Conservation (phyloP, 1,139 yeast species). For the Candida albicans region DNA sequence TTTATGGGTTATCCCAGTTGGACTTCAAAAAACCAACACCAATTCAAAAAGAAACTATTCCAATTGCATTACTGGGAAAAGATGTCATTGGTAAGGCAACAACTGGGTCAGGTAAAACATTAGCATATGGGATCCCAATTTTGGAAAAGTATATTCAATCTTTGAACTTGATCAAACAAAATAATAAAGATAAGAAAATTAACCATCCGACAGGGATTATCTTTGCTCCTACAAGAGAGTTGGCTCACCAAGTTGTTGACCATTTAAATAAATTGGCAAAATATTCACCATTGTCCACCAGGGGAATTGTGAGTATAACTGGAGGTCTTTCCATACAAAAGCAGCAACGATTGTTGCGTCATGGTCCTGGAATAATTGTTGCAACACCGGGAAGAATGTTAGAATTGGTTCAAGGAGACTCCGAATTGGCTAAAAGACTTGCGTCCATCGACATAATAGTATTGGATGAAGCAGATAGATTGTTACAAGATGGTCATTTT, state of each 20-base stretch:
- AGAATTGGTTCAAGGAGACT: conserved; percentile 71
- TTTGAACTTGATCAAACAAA: conserved; percentile 21
- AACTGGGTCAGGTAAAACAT: conserved; percentile 97
- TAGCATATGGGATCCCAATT: conserved; percentile 95
- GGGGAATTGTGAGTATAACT: conserved; percentile 75
- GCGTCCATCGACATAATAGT: conserved; percentile 70
- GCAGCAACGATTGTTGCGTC: conserved; percentile 74
- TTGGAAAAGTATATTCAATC: conserved; percentile 58
- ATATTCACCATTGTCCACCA: conserved; percentile 54
- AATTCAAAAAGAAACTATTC: conserved; percentile 78
- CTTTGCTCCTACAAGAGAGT: conserved; percentile 94
- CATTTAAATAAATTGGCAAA: conserved; percentile 68
- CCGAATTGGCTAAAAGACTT: conserved; percentile 53
- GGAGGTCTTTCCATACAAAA: conserved; percentile 95
- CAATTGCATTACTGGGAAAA: conserved; percentile 66
- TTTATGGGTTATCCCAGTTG: conserved; percentile 59
- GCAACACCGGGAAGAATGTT: conserved; percentile 96
- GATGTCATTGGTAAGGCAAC: conserved; percentile 96
- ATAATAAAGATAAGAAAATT: conserved; percentile 23
- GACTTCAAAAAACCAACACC: conserved; percentile 75
- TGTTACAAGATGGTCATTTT: conserved; percentile 94
- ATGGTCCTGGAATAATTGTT: conserved; percentile 79
- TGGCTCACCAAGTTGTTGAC: conserved; percentile 89
- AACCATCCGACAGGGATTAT: conserved; percentile 70
- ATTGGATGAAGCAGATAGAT: conserved; percentile 96